Percentiles rank a stretch among this genome's conserved stretches.
Conservation (phyloP, 2,329 filamentous ascomycete species). For the Drechslerella stenobrocha region DNA sequence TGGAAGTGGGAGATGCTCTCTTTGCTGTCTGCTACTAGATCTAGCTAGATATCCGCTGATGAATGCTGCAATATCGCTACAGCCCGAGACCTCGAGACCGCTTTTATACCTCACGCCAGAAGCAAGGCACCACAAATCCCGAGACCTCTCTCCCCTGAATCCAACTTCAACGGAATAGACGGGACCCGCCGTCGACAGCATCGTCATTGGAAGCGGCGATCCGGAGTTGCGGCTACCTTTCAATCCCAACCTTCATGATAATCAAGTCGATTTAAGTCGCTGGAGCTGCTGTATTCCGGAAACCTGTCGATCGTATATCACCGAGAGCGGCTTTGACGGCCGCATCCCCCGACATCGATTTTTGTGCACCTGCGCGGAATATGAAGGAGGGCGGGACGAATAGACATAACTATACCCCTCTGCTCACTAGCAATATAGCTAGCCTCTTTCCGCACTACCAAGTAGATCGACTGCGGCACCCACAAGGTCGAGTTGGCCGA, state of each 20-base stretch:
- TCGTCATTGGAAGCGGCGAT: conserved; percentile 18
- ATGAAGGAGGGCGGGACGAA: conserved; percentile 18
- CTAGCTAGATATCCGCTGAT: no score
- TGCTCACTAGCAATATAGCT: no score
- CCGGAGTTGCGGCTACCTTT: conserved; percentile 24
- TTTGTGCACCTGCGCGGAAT: conserved; percentile 11
- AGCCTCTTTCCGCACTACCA: no score
- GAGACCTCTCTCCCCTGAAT: not conserved
- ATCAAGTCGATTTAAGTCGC: not conserved
- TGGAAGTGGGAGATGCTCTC: not conserved
- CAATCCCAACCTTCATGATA: not conserved
- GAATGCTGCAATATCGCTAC: no score
- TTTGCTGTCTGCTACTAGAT: not conserved
- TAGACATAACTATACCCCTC: no score
- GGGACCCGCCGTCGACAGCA: conserved; percentile 9
- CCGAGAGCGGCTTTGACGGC: conserved; percentile 41
- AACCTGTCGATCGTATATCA: conserved; percentile 27
- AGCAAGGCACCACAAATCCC: not conserved
- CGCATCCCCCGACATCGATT: conserved; percentile 14
- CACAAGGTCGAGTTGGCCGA: no score
- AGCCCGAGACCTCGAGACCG: no score
- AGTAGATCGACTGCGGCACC: no score
- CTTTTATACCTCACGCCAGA: not conserved
- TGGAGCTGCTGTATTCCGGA: conserved; percentile 11
- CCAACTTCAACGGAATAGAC: conserved; percentile 9